Evolutionary conservation across 2,329 filamentous ascomycete genomes (phyloP).

Genomic region (Biscogniauxia sp.): DNA sequence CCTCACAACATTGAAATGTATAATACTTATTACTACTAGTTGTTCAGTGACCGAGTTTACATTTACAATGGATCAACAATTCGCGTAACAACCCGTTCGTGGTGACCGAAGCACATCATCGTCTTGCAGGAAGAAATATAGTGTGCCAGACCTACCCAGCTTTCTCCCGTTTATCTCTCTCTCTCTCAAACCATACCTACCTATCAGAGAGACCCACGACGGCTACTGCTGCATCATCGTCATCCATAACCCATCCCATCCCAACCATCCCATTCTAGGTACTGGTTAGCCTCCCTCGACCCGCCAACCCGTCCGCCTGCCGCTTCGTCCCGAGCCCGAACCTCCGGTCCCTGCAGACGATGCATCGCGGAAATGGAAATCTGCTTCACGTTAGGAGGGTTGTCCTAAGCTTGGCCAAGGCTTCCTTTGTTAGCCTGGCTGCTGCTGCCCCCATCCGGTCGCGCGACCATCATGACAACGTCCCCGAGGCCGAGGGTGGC

Average conservation of each 20-base stretch:
- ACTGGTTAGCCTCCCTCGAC: background rate
- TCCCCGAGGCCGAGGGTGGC: conserved; percentile 55
- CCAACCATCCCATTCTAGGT: background rate
- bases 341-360: conserved; percentile 4
- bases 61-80: too few species aligned
- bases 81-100: too few species aligned
- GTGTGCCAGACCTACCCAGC: too few species aligned
- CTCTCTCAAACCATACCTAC: too few species aligned
- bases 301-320: conserved; percentile 5
- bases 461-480: conserved; percentile 40
- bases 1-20: too few species aligned
- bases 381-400: conserved; percentile 44
- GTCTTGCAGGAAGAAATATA: too few species aligned
- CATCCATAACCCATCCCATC: background rate
- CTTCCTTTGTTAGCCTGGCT: conserved; percentile 36
- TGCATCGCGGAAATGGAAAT: conserved; percentile 25
- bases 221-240: background rate
- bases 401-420: conserved; percentile 48
- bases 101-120: too few species aligned
- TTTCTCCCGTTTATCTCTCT: too few species aligned
- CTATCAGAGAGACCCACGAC: too few species aligned
- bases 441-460: conserved; percentile 44
- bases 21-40: too few species aligned
- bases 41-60: too few species aligned
- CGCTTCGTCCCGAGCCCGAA: background rate